phyloP scores from a whole-genome alignment of 1,284 basidiomycete genomes.

The Ustilago cynodontis region DNA sequence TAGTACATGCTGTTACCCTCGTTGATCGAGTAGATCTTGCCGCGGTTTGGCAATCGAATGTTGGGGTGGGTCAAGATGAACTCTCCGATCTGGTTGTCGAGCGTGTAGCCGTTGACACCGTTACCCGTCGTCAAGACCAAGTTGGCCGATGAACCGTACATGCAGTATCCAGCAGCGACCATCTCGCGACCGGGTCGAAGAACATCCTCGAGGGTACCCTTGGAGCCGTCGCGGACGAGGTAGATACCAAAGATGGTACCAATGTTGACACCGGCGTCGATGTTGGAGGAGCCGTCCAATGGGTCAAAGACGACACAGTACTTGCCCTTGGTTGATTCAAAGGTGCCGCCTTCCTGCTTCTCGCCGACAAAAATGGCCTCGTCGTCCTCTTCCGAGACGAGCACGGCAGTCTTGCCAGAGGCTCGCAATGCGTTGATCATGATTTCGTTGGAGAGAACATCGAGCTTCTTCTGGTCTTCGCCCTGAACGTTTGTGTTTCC shows the following conservation, averaged over 20 bases:
- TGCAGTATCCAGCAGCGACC: conserved; percentile 87
- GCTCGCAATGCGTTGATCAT: conserved; percentile 93
- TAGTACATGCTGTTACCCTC: conserved; percentile 98
- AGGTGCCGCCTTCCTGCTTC: conserved; percentile 68
- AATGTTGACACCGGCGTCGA: conserved; percentile 99
- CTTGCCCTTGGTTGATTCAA: conserved; percentile 71
- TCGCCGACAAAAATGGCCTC: conserved; percentile 87
- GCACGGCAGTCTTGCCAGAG: conserved; percentile 93
- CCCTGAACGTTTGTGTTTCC: conserved; percentile 97
- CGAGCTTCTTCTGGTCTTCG: conserved; percentile 99
- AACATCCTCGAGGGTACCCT: conserved; percentile 85
- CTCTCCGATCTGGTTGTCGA: conserved; percentile 88
- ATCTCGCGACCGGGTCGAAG: conserved; percentile 94
- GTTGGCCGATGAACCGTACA: conserved; percentile 98
- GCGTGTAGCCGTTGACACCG: conserved; percentile 98
- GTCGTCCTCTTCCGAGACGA: conserved; percentile 96
- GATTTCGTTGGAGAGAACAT: conserved; percentile 97
- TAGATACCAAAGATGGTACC: conserved; percentile 99
- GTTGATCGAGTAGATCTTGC: conserved; percentile 99
- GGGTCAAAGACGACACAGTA: conserved; percentile 98
- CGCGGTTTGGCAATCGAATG: conserved; percentile 90
- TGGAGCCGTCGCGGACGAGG: conserved; percentile 80
- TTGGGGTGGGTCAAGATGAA: conserved; percentile 99
- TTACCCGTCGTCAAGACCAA: conserved; percentile 93
- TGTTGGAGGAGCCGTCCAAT: conserved; percentile 97